phyloP scores from a whole-genome alignment of 2,329 filamentous ascomycete genomes.

The Exophiala bonariae region DNA sequence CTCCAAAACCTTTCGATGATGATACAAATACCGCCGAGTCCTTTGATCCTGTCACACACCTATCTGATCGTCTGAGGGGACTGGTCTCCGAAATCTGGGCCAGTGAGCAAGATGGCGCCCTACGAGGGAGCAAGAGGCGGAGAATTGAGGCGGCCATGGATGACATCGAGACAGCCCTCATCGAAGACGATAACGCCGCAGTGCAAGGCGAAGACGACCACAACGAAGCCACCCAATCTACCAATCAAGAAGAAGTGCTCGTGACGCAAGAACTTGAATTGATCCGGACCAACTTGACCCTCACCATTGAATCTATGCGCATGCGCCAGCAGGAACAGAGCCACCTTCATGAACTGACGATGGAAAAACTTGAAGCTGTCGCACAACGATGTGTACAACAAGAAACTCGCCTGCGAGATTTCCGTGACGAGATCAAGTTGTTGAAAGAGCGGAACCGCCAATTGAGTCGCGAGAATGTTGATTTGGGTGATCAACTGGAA shows the following conservation, averaged over 20 bases:
- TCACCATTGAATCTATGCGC: slow-evolving; percentile 27
- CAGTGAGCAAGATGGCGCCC: slow-evolving; percentile 19
- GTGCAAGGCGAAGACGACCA: not conserved
- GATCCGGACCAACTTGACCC: slow-evolving; percentile 15
- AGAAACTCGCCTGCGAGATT: slow-evolving; percentile 19
- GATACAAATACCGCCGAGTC: slow-evolving; percentile 1
- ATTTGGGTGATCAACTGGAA: slow-evolving; percentile 13
- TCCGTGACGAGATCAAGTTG: slow-evolving; percentile 17
- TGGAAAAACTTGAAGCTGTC: slow-evolving; percentile 26
- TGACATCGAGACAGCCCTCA: slow-evolving; percentile 15
- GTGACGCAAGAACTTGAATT: slow-evolving; percentile 12
- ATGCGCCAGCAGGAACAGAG: slow-evolving; percentile 28
- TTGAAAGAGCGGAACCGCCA: slow-evolving; percentile 20
- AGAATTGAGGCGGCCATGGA: slow-evolving; percentile 15
- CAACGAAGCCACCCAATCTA: slow-evolving; percentile 6
- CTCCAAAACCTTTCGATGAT: slow-evolving; percentile 18
- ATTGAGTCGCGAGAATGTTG: slow-evolving; percentile 20
- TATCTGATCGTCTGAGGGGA: slow-evolving; percentile 21
- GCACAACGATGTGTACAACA: slow-evolving; percentile 26
- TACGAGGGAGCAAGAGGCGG: slow-evolving; percentile 14
- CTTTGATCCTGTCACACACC: slow-evolving; percentile 2
- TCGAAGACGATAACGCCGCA: slow-evolving; percentile 11
- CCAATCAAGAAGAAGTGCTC: slow-evolving; percentile 1
- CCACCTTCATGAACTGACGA: slow-evolving; percentile 25
- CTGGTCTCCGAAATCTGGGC: slow-evolving; percentile 24